Evolutionary conservation across 2,329 filamentous ascomycete genomes (phyloP).

Genomic region (Myotisia sp.): DNA sequence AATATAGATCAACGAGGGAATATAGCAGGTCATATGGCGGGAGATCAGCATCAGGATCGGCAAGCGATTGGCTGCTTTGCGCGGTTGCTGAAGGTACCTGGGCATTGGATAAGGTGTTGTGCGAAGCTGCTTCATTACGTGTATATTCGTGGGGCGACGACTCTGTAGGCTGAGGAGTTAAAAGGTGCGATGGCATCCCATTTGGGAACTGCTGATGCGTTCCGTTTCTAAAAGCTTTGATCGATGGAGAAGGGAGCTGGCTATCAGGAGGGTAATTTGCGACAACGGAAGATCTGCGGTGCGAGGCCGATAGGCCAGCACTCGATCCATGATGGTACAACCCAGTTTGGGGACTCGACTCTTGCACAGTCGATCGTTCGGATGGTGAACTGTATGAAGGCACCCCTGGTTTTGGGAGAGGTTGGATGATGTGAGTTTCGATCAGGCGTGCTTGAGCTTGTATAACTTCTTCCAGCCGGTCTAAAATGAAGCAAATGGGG

Average conservation of each 20-base stretch:
- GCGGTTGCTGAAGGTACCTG: conserved; percentile 40
- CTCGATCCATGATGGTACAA: conserved; percentile 50
- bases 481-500: conserved; percentile 18
- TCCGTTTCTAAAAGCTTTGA: conserved; percentile 19
- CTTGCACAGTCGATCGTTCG: conserved; percentile 38
- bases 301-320: conserved; percentile 30
- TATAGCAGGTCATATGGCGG: conserved; percentile 64
- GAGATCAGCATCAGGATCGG: conserved; percentile 48
- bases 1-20: conserved; percentile 59
- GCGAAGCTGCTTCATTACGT: conserved; percentile 37
- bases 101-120: conserved; percentile 26
- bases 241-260: conserved; percentile 27
- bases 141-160: conserved; percentile 25
- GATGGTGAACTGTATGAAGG: conserved; percentile 34
- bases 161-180: conserved; percentile 17
- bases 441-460: conserved; percentile 53
- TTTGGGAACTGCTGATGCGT: conserved; percentile 15
- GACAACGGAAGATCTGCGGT: conserved; percentile 33
- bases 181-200: conserved; percentile 14
- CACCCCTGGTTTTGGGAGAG: conserved; percentile 6
- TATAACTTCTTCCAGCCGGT: conserved; percentile 53
- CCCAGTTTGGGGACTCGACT: conserved; percentile 42
- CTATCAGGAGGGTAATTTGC: conserved; percentile 35
- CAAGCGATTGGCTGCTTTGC: conserved; percentile 27
- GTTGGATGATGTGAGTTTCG: conserved; percentile 38